phyloP scores from a whole-genome alignment of 768 basidiomycete genomes.

The Pisolithus marmoratus region DNA sequence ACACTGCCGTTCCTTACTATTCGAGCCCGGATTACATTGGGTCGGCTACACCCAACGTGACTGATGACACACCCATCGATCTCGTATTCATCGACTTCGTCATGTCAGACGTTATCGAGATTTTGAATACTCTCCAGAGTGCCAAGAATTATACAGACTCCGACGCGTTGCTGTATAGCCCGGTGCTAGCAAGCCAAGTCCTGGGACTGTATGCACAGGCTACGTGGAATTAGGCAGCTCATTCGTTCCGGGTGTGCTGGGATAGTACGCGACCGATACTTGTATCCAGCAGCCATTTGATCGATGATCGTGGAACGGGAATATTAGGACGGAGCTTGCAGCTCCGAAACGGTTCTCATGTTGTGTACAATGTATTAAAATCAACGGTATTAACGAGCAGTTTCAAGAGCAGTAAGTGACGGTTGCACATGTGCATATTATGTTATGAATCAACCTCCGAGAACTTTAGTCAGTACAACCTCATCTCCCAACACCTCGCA shows the following conservation, averaged over 20 bases:
- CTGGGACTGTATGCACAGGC: not conserved
- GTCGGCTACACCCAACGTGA: constrained; percentile 46
- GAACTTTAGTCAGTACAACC: constrained; percentile 13
- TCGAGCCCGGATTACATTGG: constrained; percentile 52
- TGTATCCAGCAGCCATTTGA: no score
- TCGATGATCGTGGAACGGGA: no score
- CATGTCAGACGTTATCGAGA: constrained; percentile 40
- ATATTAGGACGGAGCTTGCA: no score
- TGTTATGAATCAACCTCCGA: not conserved
- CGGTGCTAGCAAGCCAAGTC: constrained; percentile 31
- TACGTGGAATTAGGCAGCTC: not conserved
- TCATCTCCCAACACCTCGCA: constrained; percentile 1
- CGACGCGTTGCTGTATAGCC: constrained; percentile 54
- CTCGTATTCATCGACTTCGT: constrained; percentile 77
- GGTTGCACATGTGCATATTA: no score
- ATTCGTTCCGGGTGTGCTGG: no score
- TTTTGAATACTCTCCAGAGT: constrained; percentile 53
- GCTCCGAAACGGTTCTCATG: no score
- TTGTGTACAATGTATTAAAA: no score
- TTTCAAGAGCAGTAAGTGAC: no score
- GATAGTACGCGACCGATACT: no score
- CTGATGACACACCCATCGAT: constrained; percentile 52
- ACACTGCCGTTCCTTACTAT: constrained; percentile 56
- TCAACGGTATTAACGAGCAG: no score
- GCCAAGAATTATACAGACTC: constrained; percentile 41